These are phyloP conservation scores for Lachnellula hyalina DNA, from an alignment of 2,329 filamentous ascomycete genomes.

Conservation along the genomic window DNA sequence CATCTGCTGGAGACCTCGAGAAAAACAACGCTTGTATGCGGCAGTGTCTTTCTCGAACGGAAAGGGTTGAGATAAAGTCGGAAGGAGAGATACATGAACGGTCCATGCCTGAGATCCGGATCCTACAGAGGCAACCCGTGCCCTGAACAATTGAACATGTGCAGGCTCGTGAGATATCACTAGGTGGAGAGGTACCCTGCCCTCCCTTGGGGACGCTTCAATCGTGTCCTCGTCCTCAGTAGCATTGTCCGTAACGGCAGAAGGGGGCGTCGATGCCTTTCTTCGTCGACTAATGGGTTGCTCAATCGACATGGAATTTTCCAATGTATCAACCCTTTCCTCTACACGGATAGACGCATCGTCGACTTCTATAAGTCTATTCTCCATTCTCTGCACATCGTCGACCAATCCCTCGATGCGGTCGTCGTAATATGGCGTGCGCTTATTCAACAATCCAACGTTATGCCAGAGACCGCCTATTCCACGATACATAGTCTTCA, in stretches of 20 bases:
- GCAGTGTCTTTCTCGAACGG: conserved; percentile 58
- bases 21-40: conserved; percentile 56
- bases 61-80: conserved; percentile 48
- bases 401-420: conserved; percentile 47
- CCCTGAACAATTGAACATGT: conserved; percentile 20
- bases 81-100: conserved; percentile 54
- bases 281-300: conserved; percentile 19
- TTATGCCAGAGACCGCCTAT: conserved; percentile 48
- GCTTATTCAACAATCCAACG: conserved; percentile 44
- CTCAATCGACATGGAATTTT: conserved; percentile 10
- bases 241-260: conserved; percentile 5
- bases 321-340: conserved; percentile 25
- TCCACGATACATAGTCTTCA: conserved; percentile 51
- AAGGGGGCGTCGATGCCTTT: conserved; percentile 28
- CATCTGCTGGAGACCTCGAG: conserved; percentile 54
- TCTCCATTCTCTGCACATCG: conserved; percentile 27
- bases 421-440: conserved; percentile 47
- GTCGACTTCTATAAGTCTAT: conserved; percentile 29
- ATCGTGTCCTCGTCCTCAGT: conserved; percentile 7
- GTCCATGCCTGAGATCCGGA: conserved; percentile 45
- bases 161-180: conserved; percentile 13
- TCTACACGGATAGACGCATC: conserved; percentile 33
- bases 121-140: conserved; percentile 19
- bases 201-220: conserved; percentile 2
- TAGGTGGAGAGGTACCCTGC: conserved; percentile 4